A percentile compares a stretch with the other conserved stretches of the same genome.
phyloP scores from a whole-genome alignment of 2,329 filamentous ascomycete genomes.

The Epichloe scottii region DNA sequence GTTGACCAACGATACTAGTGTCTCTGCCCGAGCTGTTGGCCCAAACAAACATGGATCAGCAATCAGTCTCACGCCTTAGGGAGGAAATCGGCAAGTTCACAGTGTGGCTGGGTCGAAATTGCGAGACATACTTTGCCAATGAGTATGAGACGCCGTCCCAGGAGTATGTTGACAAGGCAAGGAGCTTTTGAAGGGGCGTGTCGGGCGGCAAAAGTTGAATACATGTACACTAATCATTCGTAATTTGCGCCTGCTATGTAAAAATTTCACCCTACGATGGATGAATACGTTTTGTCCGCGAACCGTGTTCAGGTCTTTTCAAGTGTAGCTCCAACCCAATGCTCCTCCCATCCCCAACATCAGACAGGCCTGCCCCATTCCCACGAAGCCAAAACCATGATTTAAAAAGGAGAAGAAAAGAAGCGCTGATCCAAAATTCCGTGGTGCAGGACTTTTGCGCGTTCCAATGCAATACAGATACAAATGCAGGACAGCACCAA shows the following conservation, averaged over 20 bases:
- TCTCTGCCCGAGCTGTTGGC: constrained; percentile 86
- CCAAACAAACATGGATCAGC: constrained; percentile 95
- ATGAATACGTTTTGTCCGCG: too few relatives aligned
- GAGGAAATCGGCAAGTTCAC: constrained; percentile 84
- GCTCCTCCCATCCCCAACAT: too few relatives aligned
- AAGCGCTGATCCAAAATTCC: neutral
- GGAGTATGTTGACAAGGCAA: constrained; percentile 60
- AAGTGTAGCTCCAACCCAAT: too few relatives aligned
- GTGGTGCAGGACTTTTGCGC: neutral
- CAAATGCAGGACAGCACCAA: neutral
- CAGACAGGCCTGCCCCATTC: too few relatives aligned
- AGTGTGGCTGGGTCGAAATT: constrained; percentile 69
- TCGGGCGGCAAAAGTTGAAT: neutral
- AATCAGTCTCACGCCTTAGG: constrained; percentile 75
- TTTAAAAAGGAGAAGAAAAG: too few relatives aligned
- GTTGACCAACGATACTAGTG: constrained; percentile 37
- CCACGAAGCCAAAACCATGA: too few relatives aligned
- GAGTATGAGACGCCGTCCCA: constrained; percentile 62
- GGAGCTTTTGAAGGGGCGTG: constrained; percentile 23
- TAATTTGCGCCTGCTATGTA: too few relatives aligned
- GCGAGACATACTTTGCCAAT: constrained; percentile 62
- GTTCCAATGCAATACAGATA: neutral
- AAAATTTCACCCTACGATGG: too few relatives aligned
- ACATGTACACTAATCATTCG: too few relatives aligned
- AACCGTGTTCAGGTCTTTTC: too few relatives aligned